These are phyloP conservation scores for Uncinocarpus reesii DNA, from an alignment of 2,329 filamentous ascomycete genomes.

Conservation along the genomic window DNA sequence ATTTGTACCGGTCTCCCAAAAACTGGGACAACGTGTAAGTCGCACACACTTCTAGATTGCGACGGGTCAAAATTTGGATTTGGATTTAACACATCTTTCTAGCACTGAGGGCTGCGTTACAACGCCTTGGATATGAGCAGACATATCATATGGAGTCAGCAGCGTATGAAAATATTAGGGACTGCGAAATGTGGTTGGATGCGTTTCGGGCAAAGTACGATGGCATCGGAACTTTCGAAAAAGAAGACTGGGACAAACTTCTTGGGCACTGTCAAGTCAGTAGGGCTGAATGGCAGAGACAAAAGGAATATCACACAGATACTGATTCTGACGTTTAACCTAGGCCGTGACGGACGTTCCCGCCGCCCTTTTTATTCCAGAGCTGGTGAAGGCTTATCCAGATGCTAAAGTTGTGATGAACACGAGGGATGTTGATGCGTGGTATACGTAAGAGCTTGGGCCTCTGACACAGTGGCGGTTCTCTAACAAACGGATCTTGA, in stretches of 20 bases:
- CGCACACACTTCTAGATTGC: not conserved
- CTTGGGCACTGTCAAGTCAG: conserved; percentile 49
- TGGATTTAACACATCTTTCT: not conserved
- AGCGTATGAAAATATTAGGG: conserved; percentile 58
- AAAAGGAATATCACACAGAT: not conserved
- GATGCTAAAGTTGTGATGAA: conserved; percentile 62
- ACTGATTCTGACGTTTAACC: not conserved
- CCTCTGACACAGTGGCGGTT: not conserved
- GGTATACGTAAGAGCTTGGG: conserved; percentile 29
- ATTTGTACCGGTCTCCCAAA: conserved; percentile 13
- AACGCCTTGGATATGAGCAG: conserved; percentile 56
- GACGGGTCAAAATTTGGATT: not conserved
- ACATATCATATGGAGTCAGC: conserved; percentile 66
- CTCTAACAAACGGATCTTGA: not conserved
- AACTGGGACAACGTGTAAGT: conserved; percentile 11
- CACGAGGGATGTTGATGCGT: conserved; percentile 55
- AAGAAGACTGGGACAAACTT: conserved; percentile 59
- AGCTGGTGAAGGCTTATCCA: conserved; percentile 61
- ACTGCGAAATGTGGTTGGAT: conserved; percentile 51
- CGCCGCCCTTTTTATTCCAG: conserved; percentile 56
- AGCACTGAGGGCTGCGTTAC: conserved; percentile 56
- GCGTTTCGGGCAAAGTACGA: conserved; percentile 55
- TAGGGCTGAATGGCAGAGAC: not conserved
- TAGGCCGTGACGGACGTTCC: conserved; percentile 62
- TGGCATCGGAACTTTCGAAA: conserved; percentile 51